Evolutionary conservation across 2,329 filamentous ascomycete species (phyloP), one percentile per base, ranked within the genome.

Genomic region (Stenocarpella maydis): DNA sequence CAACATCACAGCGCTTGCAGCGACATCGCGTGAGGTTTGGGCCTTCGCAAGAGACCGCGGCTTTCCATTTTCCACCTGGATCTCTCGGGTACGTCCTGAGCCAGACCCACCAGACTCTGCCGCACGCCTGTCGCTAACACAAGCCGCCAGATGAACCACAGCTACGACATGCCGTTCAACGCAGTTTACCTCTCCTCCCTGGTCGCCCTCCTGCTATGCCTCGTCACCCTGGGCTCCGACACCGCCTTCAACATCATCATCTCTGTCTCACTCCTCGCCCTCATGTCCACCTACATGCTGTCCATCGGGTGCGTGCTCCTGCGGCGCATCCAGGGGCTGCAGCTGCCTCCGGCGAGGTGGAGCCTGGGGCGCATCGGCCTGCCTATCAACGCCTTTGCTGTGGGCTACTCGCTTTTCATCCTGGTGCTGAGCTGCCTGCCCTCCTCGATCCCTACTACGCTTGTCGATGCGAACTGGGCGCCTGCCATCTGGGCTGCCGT

Each of bases 281-380:
- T 80, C 26, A 74, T 79, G 69, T 74, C 73, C 21, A 79, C 77
- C 6, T 80, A 80, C 70, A 73, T 77, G 34, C 74, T 79, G 39
- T 77, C 75, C 26, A 77, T 79, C 60, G 76, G 77, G 52, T 77
- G 77, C 54, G 72, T 77, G 12, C 72, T 80, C 43, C 74, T 78
- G 70, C 77, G 77, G 63, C 78, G 82, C 5, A 61, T 82, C 41
- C 74, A 73, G 1, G 71, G 75, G 19, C 73, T 78, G 34, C 74
- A 76, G 0, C 73, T 84, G 0, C 80, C 80, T 0, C 76, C 74
- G 0, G 75, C 76, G 10, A 75, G 77, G 28, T 83, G 77, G 79
- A 77, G 72, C 47, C 77, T 85, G 14, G 80, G 82, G 0, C 73
- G 73, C 9, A 78, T 75, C 50, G 81, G 82, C 0, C 72, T 83